Conservation (phyloP, 331 rosid species). For the Quercus phellos region DNA sequence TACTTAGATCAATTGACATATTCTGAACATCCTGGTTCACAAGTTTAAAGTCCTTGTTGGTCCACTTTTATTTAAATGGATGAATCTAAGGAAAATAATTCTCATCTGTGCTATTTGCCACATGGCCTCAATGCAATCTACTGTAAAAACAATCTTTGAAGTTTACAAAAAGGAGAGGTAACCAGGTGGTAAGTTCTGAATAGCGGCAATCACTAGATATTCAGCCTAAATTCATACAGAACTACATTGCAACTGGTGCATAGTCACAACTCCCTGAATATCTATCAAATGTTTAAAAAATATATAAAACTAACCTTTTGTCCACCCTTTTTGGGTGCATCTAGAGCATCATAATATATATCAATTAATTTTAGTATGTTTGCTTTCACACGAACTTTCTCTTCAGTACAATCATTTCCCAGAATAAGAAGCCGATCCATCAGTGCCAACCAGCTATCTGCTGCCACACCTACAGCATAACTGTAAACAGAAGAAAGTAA, state of each 20-base stretch:
- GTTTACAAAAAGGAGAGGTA: background rate
- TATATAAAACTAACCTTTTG: conserved; percentile 49
- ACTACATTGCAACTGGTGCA: background rate
- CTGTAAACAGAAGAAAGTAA: conserved; percentile 33
- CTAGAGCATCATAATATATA: conserved; percentile 64
- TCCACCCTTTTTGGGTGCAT: conserved; percentile 67
- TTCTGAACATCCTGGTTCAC: background rate
- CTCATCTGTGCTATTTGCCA: background rate
- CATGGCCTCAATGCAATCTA: background rate
- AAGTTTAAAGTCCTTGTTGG: background rate
- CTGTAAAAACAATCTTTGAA: background rate
- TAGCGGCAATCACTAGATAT: background rate
- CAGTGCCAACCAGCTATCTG: conserved; percentile 60
- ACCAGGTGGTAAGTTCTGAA: background rate
- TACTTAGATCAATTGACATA: background rate
- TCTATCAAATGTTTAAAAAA: conserved; percentile 2
- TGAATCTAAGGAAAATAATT: too few species aligned
- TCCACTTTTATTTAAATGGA: too few species aligned
- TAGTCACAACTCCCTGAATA: background rate
- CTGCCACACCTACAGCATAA: conserved; percentile 40
- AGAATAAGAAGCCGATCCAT: conserved; percentile 55
- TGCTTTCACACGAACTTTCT: conserved; percentile 23
- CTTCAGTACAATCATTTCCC: conserved; percentile 24
- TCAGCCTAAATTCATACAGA: background rate
- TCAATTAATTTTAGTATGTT: conserved; percentile 54